Evolutionary conservation across 2,329 filamentous ascomycete genomes (phyloP), one percentile per base, ranked within the genome.

Genomic region (Penicillium sp.): DNA sequence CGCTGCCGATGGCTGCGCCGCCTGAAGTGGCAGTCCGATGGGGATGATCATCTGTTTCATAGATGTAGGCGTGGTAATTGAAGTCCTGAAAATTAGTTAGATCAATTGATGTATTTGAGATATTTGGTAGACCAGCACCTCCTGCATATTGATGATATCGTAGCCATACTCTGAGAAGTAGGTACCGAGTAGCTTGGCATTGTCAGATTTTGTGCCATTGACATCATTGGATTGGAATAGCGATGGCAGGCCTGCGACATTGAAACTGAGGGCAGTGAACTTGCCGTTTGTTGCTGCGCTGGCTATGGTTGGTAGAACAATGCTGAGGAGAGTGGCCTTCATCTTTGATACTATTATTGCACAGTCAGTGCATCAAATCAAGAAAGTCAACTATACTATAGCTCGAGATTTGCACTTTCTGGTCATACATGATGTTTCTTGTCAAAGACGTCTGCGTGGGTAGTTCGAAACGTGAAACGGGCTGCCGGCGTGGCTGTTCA

Each of bases 1-100:
- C 86, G 47, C 78, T 82, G 9, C 86, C 86, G 59, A 88, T 78
- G 0, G 76, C 79, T 0, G 84, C 85, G 23, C 82, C 83, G n/a
- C 86, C 85, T 5, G 83, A 85, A 2, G 85, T 88, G 0, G 83
- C 68, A 1, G 85, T 88, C 50, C 85, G 79, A 69, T 81, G 79
- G 3, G 82, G 75, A 62, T 67, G 64, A 19, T 59, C 46, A 42
- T 67, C 82, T 13, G 81, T 82, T 9, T 74, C 75, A 70, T 88
- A 88, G 59, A 89, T 79, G 53, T 78, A 77, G 8, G 82, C 80
- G 61, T 89, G 84, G 69, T 83, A 88, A 71, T 86, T 86, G 76
- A 88, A 88, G 67, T 88, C 84, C 75, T 77, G 34, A 0, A 29
- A 53, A 0, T 35, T 13, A 13, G 26, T 48, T 16, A 36, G 32